phyloP scores from a whole-genome alignment of 345 rosid species.

The Eucalyptus polybractea region DNA sequence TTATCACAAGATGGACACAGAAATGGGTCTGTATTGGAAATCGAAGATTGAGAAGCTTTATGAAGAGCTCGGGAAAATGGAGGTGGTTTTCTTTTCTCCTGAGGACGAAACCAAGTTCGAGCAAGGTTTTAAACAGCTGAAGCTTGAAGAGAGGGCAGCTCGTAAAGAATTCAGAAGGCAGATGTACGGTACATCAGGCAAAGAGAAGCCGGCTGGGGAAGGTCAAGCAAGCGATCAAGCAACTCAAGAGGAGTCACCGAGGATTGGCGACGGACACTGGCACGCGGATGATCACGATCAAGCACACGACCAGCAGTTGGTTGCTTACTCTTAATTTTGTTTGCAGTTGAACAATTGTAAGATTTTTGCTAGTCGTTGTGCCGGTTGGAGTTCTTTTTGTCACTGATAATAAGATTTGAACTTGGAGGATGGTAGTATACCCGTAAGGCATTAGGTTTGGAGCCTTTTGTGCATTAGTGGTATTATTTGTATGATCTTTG shows the following conservation, averaged over 20 bases:
- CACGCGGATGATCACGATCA: constrained; percentile 16
- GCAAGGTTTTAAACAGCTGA: constrained; percentile 68
- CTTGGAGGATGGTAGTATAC: neutral
- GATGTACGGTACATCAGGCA: constrained; percentile 20
- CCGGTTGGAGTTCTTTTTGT: neutral
- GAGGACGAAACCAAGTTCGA: constrained; percentile 74
- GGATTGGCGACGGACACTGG: constrained; percentile 8
- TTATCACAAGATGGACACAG: constrained; percentile 90
- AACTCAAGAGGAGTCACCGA: neutral
- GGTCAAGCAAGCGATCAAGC: neutral
- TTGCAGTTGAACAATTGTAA: neutral
- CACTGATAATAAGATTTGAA: neutral
- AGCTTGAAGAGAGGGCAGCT: constrained; percentile 44
- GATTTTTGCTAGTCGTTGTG: neutral
- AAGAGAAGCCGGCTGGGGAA: constrained; percentile 11
- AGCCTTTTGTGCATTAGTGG: neutral
- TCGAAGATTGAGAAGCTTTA: constrained; percentile 81
- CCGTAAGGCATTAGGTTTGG: neutral
- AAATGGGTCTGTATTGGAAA: constrained; percentile 88
- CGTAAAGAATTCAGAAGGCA: constrained; percentile 59
- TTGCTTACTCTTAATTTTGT: constrained; percentile 19
- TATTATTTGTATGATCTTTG: neutral
- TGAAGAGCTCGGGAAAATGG: constrained; percentile 71
- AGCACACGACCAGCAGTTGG: constrained; percentile 18
- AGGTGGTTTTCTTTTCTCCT: constrained; percentile 57